A percentile compares a stretch with the other conserved stretches of the same genome.
phyloP scores from a whole-genome alignment of 2,329 filamentous ascomycete genomes.

The Fusarium citri region DNA sequence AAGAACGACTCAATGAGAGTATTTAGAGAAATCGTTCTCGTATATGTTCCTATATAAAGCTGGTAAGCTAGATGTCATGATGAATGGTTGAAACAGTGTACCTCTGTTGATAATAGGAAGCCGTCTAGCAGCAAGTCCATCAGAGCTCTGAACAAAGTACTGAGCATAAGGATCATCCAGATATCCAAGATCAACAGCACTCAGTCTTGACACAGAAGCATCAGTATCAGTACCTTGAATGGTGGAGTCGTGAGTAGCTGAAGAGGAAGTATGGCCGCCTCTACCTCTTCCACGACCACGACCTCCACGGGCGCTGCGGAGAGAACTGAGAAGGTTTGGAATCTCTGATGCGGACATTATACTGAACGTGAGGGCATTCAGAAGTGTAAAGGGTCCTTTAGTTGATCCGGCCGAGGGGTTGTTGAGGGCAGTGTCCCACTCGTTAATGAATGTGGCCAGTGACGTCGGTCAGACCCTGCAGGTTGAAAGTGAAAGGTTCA shows the following conservation, averaged over 20 bases:
- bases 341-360: conserved; percentile 79
- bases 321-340: conserved; percentile 76
- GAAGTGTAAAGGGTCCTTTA: not conserved
- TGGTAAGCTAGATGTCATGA: not conserved
- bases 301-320: conserved; percentile 57
- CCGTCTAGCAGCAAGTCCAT: conserved; percentile 67
- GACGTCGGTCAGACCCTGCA: conserved; percentile 27
- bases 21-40: conserved; percentile 87
- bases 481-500: not conserved
- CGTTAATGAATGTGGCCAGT: conserved; percentile 5
- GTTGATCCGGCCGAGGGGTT: conserved; percentile 15
- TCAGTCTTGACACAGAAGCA: conserved; percentile 87
- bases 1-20: conserved; percentile 80
- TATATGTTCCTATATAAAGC: conserved; percentile 82
- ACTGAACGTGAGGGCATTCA: conserved; percentile 5
- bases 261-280: conserved; percentile 50
- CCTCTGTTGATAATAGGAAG: conserved; percentile 96
- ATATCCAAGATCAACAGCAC: conserved; percentile 88
- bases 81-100: conserved; percentile 52
- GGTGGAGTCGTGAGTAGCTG: conserved; percentile 72
- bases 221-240: conserved; percentile 94
- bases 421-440: conserved; percentile 9
- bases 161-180: conserved; percentile 83
- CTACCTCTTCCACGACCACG: conserved; percentile 45
- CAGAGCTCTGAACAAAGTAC: conserved; percentile 69